These are phyloP conservation scores for Fusarium stilboides DNA, from an alignment of 2,329 filamentous ascomycete genomes.

Conservation along the genomic window DNA sequence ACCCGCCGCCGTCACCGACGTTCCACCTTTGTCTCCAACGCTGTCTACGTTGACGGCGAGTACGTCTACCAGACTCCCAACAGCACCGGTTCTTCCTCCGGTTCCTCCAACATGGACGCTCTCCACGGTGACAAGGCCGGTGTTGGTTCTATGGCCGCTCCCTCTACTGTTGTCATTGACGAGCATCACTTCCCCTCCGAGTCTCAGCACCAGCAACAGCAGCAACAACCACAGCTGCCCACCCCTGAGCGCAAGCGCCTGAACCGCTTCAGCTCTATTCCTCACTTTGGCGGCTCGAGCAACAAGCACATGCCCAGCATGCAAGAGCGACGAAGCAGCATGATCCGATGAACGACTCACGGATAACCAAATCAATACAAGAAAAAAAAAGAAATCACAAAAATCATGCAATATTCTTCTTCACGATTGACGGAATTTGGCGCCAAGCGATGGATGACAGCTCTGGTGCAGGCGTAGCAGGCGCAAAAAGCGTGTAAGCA, in stretches of 20 bases:
- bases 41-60: constrained; percentile 94
- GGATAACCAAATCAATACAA: constrained; percentile 29
- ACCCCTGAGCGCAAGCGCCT: constrained; percentile 62
- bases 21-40: constrained; percentile 89
- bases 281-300: constrained; percentile 63
- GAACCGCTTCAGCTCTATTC: constrained; percentile 71
- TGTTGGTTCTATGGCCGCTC: constrained; percentile 39
- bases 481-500: constrained; percentile 38
- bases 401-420: constrained; percentile 33
- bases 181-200: constrained; percentile 42
- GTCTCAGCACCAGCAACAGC: constrained; percentile 29
- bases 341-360: constrained; percentile 52
- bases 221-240: constrained; percentile 31
- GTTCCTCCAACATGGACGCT: constrained; percentile 58
- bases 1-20: constrained; percentile 89
- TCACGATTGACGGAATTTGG: constrained; percentile 49
- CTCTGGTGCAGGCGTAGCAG: constrained; percentile 41
- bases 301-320: constrained; percentile 55
- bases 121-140: constrained; percentile 55
- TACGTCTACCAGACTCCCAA: constrained; percentile 84
- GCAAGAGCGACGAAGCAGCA: constrained; percentile 61
- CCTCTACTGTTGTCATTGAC: constrained; percentile 49
- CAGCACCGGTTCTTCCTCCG: constrained; percentile 70
- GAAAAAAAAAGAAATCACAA: constrained; percentile 33
- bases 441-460: constrained; percentile 32